These are phyloP conservation scores for Neonectria punicea DNA, from an alignment of 2,329 filamentous ascomycete genomes.

Conservation along the genomic window DNA sequence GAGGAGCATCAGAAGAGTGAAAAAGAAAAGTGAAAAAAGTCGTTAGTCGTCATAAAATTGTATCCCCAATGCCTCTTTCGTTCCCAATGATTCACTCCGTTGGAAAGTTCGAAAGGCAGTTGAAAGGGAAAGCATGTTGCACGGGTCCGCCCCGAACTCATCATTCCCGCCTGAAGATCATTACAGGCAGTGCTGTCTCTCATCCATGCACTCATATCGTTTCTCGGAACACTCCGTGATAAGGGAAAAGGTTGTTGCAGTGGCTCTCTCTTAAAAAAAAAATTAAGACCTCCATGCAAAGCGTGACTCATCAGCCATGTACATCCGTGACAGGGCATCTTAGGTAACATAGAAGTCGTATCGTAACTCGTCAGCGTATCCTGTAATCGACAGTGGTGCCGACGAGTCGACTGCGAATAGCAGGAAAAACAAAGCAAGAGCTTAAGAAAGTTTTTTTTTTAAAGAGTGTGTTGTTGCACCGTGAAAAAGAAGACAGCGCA, in stretches of 20 bases:
- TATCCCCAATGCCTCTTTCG: constrained; percentile 39
- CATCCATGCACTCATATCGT: constrained; percentile 46
- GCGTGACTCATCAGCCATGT: constrained; percentile 59
- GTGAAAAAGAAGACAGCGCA: constrained; percentile 10
- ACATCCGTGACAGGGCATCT: constrained; percentile 50
- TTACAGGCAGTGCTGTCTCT: constrained; percentile 51
- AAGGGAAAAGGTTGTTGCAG: constrained; percentile 41
- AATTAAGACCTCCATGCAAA: constrained; percentile 54
- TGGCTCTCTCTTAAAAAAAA: constrained; percentile 34
- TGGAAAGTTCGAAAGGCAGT: constrained; percentile 34
- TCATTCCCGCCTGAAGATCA: constrained; percentile 50
- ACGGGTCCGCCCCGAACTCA: constrained; percentile 41
- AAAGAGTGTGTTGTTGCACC: constrained; percentile 34
- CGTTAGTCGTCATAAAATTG: constrained; percentile 51
- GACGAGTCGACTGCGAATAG: constrained; percentile 46
- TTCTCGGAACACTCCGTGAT: constrained; percentile 41
- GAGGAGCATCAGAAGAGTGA: constrained; percentile 39
- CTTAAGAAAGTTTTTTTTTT: constrained; percentile 21
- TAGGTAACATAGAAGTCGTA: constrained; percentile 47
- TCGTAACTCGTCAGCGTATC: constrained; percentile 53
- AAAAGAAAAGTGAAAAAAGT: constrained; percentile 41
- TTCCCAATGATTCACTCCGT: constrained; percentile 38
- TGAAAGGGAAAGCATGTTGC: constrained; percentile 39
- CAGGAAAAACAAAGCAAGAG: constrained; percentile 40
- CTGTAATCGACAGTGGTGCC: constrained; percentile 41